Conservation (phyloP, 2,329 filamentous ascomycete species). For the Periconia macrospinosa region DNA sequence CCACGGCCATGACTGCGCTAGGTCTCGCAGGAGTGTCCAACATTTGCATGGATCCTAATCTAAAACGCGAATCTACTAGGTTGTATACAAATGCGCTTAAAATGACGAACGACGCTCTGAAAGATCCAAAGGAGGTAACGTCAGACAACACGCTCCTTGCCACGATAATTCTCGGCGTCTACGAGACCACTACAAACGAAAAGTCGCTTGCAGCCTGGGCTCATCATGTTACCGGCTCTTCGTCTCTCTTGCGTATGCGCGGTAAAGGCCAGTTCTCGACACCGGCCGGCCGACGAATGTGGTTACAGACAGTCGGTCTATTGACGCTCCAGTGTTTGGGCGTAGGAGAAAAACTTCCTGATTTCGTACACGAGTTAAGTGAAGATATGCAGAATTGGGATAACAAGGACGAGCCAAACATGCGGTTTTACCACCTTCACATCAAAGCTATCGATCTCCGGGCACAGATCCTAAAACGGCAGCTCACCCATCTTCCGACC, state of each 20-base stretch:
- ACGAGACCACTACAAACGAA: constrained; percentile 38
- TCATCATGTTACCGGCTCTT: constrained; percentile 40
- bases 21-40: constrained; percentile 37
- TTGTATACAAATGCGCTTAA: constrained; percentile 37
- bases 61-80: constrained; percentile 30
- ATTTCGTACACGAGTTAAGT: constrained; percentile 28
- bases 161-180: constrained; percentile 34
- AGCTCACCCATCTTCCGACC: constrained; percentile 14
- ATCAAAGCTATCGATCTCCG: constrained; percentile 30
- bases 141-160: constrained; percentile 37
- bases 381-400: constrained; percentile 22
- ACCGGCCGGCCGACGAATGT: constrained; percentile 34
- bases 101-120: constrained; percentile 35
- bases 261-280: constrained; percentile 32
- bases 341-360: constrained; percentile 21
- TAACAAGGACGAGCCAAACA: constrained; percentile 23
- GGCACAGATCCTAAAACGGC: constrained; percentile 22
- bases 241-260: constrained; percentile 34
- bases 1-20: constrained; percentile 38
- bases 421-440: constrained; percentile 33
- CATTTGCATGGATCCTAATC: constrained; percentile 23
- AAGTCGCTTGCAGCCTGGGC: constrained; percentile 33
- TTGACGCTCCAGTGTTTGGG: constrained; percentile 35
- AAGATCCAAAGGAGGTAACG: constrained; percentile 24
- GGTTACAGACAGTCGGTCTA: constrained; percentile 29